phyloP scores from a whole-genome alignment of 2,329 filamentous ascomycete species.

The Ascochyta viciae-villosae region DNA sequence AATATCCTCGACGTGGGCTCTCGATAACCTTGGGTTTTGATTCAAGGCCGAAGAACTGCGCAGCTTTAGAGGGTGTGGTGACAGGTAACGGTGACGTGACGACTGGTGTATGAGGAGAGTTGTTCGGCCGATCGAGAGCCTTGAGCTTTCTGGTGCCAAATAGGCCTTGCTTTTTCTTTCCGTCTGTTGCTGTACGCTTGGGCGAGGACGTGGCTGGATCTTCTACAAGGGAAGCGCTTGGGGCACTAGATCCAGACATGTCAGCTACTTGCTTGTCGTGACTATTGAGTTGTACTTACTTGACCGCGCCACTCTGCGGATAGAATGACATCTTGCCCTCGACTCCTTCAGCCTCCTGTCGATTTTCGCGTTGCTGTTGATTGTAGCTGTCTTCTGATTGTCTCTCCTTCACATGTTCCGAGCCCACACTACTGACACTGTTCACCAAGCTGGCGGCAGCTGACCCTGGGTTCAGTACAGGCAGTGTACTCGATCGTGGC shows the following conservation, averaged over 20 bases:
- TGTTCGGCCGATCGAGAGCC: slow-evolving; percentile 14
- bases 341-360: neutral
- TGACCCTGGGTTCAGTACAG: slow-evolving; percentile 16
- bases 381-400: slow-evolving; percentile 13
- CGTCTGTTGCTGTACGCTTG: slow-evolving; percentile 2
- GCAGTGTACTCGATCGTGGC: slow-evolving; percentile 25
- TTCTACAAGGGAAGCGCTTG: neutral
- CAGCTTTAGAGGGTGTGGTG: slow-evolving; percentile 31
- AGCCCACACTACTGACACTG: slow-evolving; percentile 5
- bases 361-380: neutral
- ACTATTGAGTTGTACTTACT: neutral
- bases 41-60: slow-evolving; percentile 29
- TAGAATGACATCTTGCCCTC: slow-evolving; percentile 6
- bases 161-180: slow-evolving; percentile 28
- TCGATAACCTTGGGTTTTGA: neutral
- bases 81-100: slow-evolving; percentile 25
- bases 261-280: neutral
- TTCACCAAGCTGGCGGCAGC: slow-evolving; percentile 6
- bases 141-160: slow-evolving; percentile 23
- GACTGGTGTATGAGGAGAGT: slow-evolving; percentile 8
- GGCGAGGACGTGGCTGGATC: slow-evolving; percentile 3
- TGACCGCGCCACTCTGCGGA: neutral
- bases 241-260: neutral
- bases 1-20: neutral
- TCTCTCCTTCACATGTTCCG: neutral